Evolutionary conservation across 1,284 basidiomycete genomes (phyloP).

Genomic region (Hemileccinum hortonii): DNA sequence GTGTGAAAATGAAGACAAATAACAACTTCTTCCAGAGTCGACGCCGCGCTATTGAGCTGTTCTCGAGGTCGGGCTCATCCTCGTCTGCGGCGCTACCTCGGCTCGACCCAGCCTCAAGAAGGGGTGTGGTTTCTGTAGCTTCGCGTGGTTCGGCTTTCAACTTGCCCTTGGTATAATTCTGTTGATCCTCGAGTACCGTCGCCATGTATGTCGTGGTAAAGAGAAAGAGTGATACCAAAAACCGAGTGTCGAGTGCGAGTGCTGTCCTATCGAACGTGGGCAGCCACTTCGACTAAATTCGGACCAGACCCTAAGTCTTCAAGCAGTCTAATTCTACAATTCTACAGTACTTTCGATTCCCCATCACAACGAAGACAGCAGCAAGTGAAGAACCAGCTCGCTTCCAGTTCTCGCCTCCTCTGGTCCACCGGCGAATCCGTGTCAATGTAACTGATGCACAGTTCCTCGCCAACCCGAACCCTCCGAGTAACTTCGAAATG

Average conservation of each 20-base stretch:
- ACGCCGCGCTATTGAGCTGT: conserved; percentile 14
- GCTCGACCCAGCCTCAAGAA: conserved; percentile 29
- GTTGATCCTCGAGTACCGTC: conserved; percentile 13
- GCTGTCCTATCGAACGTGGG: conserved; percentile 21
- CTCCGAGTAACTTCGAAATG: conserved; percentile 50
- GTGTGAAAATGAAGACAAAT: conserved; percentile 32
- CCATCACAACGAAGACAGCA: conserved; percentile 37
- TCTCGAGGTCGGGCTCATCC: conserved; percentile 14
- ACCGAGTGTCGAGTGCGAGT: conserved; percentile 1
- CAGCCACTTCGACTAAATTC: not conserved
- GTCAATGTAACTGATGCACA: conserved; percentile 58
- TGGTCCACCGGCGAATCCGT: conserved; percentile 38
- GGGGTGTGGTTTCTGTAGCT: conserved; percentile 34
- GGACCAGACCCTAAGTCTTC: too few species aligned
- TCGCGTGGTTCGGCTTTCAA: conserved; percentile 26
- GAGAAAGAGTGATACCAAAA: not conserved
- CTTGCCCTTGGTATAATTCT: conserved; percentile 29
- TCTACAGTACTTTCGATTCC: conserved; percentile 10
- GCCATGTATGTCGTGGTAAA: conserved; percentile 24
- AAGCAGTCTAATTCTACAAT: too few species aligned
- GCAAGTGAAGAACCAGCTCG: conserved; percentile 57
- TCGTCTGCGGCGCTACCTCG: conserved; percentile 13
- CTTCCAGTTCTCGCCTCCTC: conserved; percentile 40
- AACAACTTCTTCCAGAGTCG: conserved; percentile 29
- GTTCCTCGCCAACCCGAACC: conserved; percentile 50